A percentile compares a stretch with the other conserved stretches of the same genome.
These are phyloP conservation scores for Beauveria brongniartii DNA, from an alignment of 2,329 filamentous ascomycete species.

Conservation along the genomic window DNA sequence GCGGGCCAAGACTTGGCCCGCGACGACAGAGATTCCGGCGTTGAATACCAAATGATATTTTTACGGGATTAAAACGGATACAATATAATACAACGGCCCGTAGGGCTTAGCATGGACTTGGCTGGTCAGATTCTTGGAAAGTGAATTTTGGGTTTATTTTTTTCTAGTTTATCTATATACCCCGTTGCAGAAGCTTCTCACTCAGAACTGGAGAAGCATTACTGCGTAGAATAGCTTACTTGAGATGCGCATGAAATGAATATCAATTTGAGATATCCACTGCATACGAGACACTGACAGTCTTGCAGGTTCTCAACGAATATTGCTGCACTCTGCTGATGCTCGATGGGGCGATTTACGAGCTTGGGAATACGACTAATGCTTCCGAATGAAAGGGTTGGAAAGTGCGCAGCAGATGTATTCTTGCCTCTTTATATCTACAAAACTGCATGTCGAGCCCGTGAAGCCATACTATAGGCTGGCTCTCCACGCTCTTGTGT, in stretches of 20 bases:
- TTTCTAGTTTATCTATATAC: constrained; percentile 8
- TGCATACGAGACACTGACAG: too few relatives aligned
- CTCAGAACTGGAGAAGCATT: neutral
- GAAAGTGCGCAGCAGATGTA: too few relatives aligned
- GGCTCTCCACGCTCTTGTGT: too few relatives aligned
- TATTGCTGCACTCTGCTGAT: too few relatives aligned
- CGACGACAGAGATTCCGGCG: neutral
- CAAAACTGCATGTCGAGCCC: too few relatives aligned
- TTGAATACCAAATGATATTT: neutral
- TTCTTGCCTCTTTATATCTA: too few relatives aligned
- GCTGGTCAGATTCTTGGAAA: neutral
- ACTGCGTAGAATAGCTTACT: neutral
- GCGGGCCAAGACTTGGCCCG: neutral
- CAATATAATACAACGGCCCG: neutral
- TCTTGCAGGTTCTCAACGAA: too few relatives aligned
- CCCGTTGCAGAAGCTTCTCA: neutral
- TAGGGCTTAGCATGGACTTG: neutral
- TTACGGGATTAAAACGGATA: neutral
- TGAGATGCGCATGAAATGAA: neutral
- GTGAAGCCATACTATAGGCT: too few relatives aligned
- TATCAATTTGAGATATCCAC: neutral
- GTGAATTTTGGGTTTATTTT: neutral
- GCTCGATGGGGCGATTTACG: too few relatives aligned
- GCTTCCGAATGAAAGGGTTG: neutral
- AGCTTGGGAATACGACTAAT: neutral